Evolutionary conservation across 345 rosid genomes (phyloP).

Genomic region (rapeseed (Brassica napus)): DNA sequence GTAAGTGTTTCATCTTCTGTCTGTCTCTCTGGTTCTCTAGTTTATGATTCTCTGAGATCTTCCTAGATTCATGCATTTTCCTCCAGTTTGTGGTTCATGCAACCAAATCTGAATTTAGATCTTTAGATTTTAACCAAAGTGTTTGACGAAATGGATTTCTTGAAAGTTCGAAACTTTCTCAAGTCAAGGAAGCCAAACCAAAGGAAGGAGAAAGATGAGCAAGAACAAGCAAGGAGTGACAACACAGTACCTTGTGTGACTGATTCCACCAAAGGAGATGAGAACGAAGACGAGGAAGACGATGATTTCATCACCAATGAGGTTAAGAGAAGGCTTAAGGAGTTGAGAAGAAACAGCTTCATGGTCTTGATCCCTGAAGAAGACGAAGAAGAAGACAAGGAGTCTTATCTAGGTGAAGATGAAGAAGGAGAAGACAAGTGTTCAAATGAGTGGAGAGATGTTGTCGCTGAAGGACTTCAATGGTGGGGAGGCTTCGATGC

Average conservation of each 20-base stretch:
- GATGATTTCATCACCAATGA: slow-evolving; percentile 94
- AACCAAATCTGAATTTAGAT: slow-evolving; percentile 30
- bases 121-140: slow-evolving; percentile 16
- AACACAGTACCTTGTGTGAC: slow-evolving; percentile 36
- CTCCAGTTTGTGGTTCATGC: slow-evolving; percentile 12
- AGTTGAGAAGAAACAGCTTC: slow-evolving; percentile 85
- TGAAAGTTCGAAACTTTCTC: slow-evolving; percentile 67
- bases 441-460: slow-evolving; percentile 80
- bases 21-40: not conserved
- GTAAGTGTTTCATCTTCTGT: slow-evolving; percentile 1
- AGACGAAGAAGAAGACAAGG: slow-evolving; percentile 68
- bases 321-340: slow-evolving; percentile 90
- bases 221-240: slow-evolving; percentile 51
- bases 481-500: slow-evolving; percentile 99
- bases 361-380: slow-evolving; percentile 97
- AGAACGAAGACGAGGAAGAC: slow-evolving; percentile 67
- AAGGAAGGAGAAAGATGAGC: slow-evolving; percentile 56
- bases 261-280: slow-evolving; percentile 41
- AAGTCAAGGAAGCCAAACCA: slow-evolving; percentile 51
- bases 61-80: slow-evolving; percentile 27
- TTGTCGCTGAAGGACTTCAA: slow-evolving; percentile 81
- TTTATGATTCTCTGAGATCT: slow-evolving; percentile 28
- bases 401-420: slow-evolving; percentile 56
- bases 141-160: slow-evolving; percentile 63
- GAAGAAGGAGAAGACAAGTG: slow-evolving; percentile 56